Evolutionary conservation across 768 basidiomycete species (phyloP), one percentile per base, ranked within the genome.

Genomic region (Lentinula raphanica): DNA sequence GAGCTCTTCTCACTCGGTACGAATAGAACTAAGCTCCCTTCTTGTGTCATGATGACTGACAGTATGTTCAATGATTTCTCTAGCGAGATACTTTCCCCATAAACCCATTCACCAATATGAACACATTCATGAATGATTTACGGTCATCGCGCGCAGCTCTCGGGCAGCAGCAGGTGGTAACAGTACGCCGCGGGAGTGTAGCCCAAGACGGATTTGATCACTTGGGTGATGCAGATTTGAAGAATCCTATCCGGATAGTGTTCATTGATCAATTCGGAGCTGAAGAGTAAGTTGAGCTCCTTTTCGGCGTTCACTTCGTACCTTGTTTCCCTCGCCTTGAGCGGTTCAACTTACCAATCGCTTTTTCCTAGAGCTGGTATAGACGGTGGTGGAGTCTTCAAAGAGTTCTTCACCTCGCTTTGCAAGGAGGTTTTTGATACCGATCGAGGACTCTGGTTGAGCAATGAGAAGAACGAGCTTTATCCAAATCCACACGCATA

Each of bases 311-410:
- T 21, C 6, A 6, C 15, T 21, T 32, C 12, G 54, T 29, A 49
- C 19, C 25, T 42, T n/a, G n/a, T n/a, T n/a, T n/a, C n/a, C n/a
- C n/a, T n/a, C n/a, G n/a, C n/a, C n/a, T n/a, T n/a, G n/a, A n/a
- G n/a, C n/a, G n/a, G n/a, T 19, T 11, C 44, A 1, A 25, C 32
- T 63, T 49, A 57, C 40, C 19, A 9, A 19, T 25, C 49, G 13
- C 23, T 29, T 45, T 38, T 58, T 53, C 31, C 68, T 59, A 91
- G 90, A 69, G 86, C 88, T 17, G 96, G 95, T 0, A 96, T 98
- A 31, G 96, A 98, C 62, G 95, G 96, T 1, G 95, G 97, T 2
- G 97, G 97, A 0, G 87, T 98, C 4, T 98, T 97, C 78, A 99
- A 98, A 69, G 97, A 98, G 70, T 97, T 98, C 64, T 83, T 98